Evolutionary conservation across 179 eudicot genomes (phyloP), one percentile per base, ranked within the genome.

Genomic region (Dionaea muscipula): DNA sequence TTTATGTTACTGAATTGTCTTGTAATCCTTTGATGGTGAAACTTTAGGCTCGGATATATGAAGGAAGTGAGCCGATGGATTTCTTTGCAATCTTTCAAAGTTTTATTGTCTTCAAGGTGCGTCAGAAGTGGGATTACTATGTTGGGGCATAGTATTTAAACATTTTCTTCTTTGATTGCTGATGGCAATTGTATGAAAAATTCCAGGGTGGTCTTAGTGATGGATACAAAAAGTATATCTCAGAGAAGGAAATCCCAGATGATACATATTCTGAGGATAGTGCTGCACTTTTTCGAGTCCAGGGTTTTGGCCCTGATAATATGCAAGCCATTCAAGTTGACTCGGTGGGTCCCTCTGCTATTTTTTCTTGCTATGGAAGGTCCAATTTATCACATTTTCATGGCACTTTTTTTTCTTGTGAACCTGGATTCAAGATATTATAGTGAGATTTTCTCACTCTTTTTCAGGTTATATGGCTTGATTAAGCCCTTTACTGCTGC

Each of bases 281-380:
- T 57, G 67, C 77, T 43, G 99, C 96, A 68, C 56, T 93, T 41
- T 93, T 93, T 49, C 85, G 96, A 54, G 78, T 93, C 62, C 99
- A 93, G 72, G 99, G 99, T 33, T 81, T 89, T 60, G 96, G 99
- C 63, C 94, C 96, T 26, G 95, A 88, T 26, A 93, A 88, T 74
- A 93, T 93, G 99, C 99, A 93, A 83, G 85, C 99, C 66, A 88
- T 93, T 72, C 99, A 93, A 88, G 96, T 93, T 55, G 99, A 85
- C 60, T 76, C 74, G 64, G 99, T 93, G 62, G 52, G 83, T 67
- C 47, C 43, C 22, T 15, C 10, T 46, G 25, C 40, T 40, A 57
- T 43, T 53, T 23, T 19, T 7, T 1, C 21, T 1, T 43, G 9
- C 2, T n/a, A n/a, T 6, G 10, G 2, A n/a, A 43, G 10, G n/a